Percentiles rank a stretch among this genome's conserved stretches.
These are phyloP conservation scores for Pythium aquatile DNA, from an alignment of 352 stramenopile species.

Conservation along the genomic window DNA sequence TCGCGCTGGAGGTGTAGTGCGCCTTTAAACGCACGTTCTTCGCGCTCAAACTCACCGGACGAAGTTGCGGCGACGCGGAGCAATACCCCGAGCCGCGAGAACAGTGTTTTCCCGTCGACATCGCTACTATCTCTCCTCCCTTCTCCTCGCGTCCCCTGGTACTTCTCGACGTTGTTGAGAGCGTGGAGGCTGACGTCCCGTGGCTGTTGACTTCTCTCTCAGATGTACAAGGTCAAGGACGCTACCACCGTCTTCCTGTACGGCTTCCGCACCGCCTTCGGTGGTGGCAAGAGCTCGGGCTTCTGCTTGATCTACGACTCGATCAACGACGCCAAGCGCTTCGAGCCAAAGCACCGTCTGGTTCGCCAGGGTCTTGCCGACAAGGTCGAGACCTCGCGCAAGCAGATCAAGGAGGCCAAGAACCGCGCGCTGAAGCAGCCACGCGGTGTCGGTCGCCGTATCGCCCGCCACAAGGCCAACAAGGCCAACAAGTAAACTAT, in stretches of 20 bases:
- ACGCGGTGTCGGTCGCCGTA: slow-evolving; percentile 96
- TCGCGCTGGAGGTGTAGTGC: no score
- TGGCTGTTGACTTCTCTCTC: not conserved
- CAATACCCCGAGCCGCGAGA: no score
- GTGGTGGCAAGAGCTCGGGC: slow-evolving; percentile 96
- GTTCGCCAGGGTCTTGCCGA: slow-evolving; percentile 89
- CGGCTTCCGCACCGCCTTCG: slow-evolving; percentile 97
- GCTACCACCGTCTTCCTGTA: slow-evolving; percentile 96
- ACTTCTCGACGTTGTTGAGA: not conserved
- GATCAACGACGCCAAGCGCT: slow-evolving; percentile 97
- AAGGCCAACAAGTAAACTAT: slow-evolving; percentile 93
- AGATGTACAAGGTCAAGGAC: slow-evolving; percentile 97
- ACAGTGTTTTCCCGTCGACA: not conserved
- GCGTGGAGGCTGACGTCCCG: not conserved
- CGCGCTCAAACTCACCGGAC: no score
- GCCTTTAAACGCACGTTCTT: no score
- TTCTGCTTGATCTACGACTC: slow-evolving; percentile 99
- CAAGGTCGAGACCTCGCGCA: slow-evolving; percentile 97
- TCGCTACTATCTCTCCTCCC: not conserved
- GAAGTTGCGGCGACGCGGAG: no score
- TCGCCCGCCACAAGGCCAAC: slow-evolving; percentile 99
- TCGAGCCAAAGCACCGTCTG: slow-evolving; percentile 98
- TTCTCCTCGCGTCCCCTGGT: not conserved
- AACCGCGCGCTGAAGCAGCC: slow-evolving; percentile 97
- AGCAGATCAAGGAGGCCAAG: slow-evolving; percentile 99